A percentile compares a stretch with the other conserved stretches of the same genome.
phyloP scores from a whole-genome alignment of 1,284 basidiomycete genomes.

The Paramarasmius palmivorus region DNA sequence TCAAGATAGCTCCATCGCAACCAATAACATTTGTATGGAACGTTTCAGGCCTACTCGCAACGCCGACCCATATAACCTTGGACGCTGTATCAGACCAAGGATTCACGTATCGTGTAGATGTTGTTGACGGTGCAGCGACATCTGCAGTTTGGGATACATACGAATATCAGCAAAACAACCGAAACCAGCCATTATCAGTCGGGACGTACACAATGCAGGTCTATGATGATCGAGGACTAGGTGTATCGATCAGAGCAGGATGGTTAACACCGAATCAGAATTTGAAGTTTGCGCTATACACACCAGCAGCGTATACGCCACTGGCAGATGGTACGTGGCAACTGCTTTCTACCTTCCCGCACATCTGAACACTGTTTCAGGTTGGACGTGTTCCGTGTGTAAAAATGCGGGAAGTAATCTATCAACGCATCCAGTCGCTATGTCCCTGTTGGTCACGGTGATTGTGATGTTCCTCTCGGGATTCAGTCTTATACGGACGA shows the following conservation, averaged over 20 bases:
- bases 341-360: conserved; percentile 8
- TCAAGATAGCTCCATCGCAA: conserved; percentile 80
- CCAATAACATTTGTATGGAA: conserved; percentile 93
- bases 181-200: conserved; percentile 68
- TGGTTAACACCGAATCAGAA: conserved; percentile 70
- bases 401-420: conserved; percentile 47
- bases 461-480: conserved; percentile 76
- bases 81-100: conserved; percentile 83
- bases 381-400: conserved; percentile 79
- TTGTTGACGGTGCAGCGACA: conserved; percentile 71
- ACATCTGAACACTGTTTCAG: conserved; percentile 42
- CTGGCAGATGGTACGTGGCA: conserved; percentile 58
- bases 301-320: conserved; percentile 76
- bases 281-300: conserved; percentile 84
- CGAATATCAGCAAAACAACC: conserved; percentile 69
- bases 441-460: conserved; percentile 65
- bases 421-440: conserved; percentile 57
- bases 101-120: conserved; percentile 83
- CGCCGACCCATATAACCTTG: conserved; percentile 76
- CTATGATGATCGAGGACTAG: conserved; percentile 69
- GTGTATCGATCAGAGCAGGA: conserved; percentile 60
- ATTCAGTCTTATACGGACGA: conserved; percentile 55
- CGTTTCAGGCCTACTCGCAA: conserved; percentile 68
- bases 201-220: conserved; percentile 71
- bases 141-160: conserved; percentile 82